Evolutionary conservation across 1,139 yeast genomes (phyloP).

Genomic region (Taphrina wiesneri): DNA sequence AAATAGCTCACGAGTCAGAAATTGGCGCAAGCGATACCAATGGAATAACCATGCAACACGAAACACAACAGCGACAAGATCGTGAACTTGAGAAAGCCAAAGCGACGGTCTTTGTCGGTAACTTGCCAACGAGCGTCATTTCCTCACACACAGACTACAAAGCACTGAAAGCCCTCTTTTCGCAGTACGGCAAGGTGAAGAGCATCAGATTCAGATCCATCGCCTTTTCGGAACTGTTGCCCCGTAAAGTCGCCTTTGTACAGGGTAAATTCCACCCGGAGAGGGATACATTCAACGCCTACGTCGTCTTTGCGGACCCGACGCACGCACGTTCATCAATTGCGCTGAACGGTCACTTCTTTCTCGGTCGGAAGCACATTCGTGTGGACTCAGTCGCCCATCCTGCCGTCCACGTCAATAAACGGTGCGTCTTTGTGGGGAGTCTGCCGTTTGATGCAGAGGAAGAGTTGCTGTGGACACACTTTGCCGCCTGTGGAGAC

Average conservation of each 20-base stretch:
- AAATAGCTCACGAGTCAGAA: not conserved
- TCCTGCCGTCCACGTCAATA: slow-evolving; percentile 77
- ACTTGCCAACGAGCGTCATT: slow-evolving; percentile 67
- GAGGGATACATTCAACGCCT: slow-evolving; percentile 82
- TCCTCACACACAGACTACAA: slow-evolving; percentile 55
- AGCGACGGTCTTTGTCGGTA: slow-evolving; percentile 86
- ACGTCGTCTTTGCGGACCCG: slow-evolving; percentile 67
- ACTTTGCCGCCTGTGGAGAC: slow-evolving; percentile 63
- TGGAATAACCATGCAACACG: slow-evolving; percentile 36
- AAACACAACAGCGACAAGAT: slow-evolving; percentile 59
- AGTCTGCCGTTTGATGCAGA: slow-evolving; percentile 88
- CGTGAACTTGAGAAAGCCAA: slow-evolving; percentile 80
- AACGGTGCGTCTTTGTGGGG: slow-evolving; percentile 86
- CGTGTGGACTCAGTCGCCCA: slow-evolving; percentile 91
- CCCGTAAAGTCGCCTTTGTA: slow-evolving; percentile 88
- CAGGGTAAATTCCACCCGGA: slow-evolving; percentile 74
- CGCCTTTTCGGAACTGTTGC: slow-evolving; percentile 82
- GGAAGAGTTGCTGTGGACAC: slow-evolving; percentile 86
- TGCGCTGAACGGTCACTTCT: slow-evolving; percentile 65
- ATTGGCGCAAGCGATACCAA: not conserved
- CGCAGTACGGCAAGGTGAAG: slow-evolving; percentile 60
- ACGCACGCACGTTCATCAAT: slow-evolving; percentile 58
- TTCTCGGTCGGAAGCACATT: slow-evolving; percentile 65
- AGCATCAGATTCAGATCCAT: slow-evolving; percentile 89
- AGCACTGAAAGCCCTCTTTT: slow-evolving; percentile 37